Evolutionary conservation across 352 stramenopile species (phyloP).

Genomic region (Plasmopara viticola): DNA sequence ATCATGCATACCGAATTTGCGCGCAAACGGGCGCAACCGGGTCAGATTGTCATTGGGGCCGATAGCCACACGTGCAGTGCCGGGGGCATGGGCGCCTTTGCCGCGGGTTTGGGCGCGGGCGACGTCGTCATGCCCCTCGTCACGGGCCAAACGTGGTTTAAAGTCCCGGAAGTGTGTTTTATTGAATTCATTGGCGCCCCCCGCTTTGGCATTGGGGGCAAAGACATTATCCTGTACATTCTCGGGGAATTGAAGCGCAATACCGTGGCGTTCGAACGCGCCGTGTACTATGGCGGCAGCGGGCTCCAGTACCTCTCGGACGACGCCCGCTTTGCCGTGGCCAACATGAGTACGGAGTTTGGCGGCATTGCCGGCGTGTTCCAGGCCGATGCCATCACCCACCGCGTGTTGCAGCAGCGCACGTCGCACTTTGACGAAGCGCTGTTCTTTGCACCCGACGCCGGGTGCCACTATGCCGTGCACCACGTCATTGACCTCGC

Average conservation of each 20-base stretch:
- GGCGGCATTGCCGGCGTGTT: conserved; percentile 78
- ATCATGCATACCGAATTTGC: conserved; percentile 86
- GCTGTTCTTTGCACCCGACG: conserved; percentile 62
- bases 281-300: conserved; percentile 66
- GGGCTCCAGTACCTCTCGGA: conserved; percentile 62
- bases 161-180: conserved; percentile 68
- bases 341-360: conserved; percentile 84
- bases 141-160: conserved; percentile 82
- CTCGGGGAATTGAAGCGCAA: conserved; percentile 76
- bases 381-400: conserved; percentile 62
- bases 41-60: conserved; percentile 79
- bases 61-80: conserved; percentile 74
- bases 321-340: conserved; percentile 73
- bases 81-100: conserved; percentile 72
- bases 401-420: conserved; percentile 47
- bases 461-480: conserved; percentile 60
- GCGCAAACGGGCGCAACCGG: conserved; percentile 68
- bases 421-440: conserved; percentile 61
- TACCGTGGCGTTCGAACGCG: conserved; percentile 76
- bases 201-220: conserved; percentile 66
- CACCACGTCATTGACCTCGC: conserved; percentile 74
- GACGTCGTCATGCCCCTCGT: conserved; percentile 82
- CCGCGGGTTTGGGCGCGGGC: conserved; percentile 56
- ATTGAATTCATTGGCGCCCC: conserved; percentile 74
- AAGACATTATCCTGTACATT: conserved; percentile 79